A percentile compares a stretch with the other conserved stretches of the same genome.
Evolutionary conservation across 805 yeast genomes (phyloP).

Genomic region (Grigorovia humatica): DNA sequence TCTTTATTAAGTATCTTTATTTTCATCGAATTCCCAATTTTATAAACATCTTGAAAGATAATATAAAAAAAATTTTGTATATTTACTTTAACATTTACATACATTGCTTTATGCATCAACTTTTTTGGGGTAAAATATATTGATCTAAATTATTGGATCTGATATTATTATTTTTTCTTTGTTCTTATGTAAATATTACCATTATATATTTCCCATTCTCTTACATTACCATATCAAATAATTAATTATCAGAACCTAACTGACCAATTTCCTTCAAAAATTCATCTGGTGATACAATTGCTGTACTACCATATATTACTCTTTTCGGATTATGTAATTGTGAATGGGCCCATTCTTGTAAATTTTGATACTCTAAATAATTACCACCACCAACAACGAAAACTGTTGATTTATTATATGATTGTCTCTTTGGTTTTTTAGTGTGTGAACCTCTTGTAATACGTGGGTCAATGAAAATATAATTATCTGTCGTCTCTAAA

Average conservation of each 20-base stretch:
- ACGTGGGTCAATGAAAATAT: conserved; percentile 82
- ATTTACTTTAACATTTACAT: not conserved
- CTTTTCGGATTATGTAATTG: conserved; percentile 36
- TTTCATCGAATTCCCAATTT: not conserved
- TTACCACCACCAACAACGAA: conserved; percentile 97
- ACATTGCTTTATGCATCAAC: too few relatives aligned
- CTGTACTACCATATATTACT: conserved; percentile 82
- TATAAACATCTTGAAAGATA: not conserved
- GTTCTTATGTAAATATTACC: not conserved
- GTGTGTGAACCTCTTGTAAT: conserved; percentile 80
- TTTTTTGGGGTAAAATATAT: too few relatives aligned
- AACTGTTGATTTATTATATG: conserved; percentile 72
- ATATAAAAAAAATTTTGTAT: not conserved
- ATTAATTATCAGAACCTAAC: conserved; percentile 31
- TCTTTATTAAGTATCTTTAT: not conserved
- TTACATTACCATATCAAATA: not conserved
- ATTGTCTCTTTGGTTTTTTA: conserved; percentile 75
- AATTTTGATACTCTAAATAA: conserved; percentile 84
- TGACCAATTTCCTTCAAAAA: conserved; percentile 57
- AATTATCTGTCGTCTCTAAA: conserved; percentile 75
- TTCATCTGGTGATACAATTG: conserved; percentile 56
- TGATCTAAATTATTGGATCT: too few relatives aligned
- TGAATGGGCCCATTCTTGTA: conserved; percentile 73
- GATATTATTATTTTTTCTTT: too few relatives aligned
- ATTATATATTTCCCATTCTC: not conserved